Conservation (phyloP, 2,329 filamentous ascomycete species). For the Cercospora zeae-maydis region DNA sequence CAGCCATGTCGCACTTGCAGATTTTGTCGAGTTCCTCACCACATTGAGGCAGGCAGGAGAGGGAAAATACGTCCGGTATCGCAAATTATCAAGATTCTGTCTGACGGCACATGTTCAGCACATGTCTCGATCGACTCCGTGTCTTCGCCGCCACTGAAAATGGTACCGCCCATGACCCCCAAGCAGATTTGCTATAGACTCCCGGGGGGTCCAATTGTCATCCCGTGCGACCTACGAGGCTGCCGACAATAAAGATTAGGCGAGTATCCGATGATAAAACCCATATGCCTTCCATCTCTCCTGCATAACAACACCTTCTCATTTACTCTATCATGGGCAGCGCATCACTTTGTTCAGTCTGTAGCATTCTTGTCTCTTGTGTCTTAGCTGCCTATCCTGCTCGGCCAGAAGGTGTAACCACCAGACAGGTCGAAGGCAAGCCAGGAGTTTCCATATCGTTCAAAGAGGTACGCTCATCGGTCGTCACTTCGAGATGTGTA, state of each 20-base stretch:
- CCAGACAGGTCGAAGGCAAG: slow-evolving; percentile 10
- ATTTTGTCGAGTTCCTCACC: neutral
- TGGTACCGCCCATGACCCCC: neutral
- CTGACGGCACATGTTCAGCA: neutral
- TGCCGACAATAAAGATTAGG: neutral
- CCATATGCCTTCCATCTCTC: neutral
- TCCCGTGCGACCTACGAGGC: neutral
- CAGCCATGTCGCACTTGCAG: neutral
- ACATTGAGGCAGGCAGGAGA: neutral
- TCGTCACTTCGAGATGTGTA: neutral
- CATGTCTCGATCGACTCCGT: neutral
- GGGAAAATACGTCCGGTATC: neutral
- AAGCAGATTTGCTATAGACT: neutral
- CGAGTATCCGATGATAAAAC: neutral
- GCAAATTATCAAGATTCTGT: neutral
- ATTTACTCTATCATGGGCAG: neutral
- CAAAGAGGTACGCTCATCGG: slow-evolving; percentile 17
- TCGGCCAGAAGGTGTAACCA: slow-evolving; percentile 13
- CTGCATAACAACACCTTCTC: neutral
- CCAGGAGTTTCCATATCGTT: slow-evolving; percentile 28
- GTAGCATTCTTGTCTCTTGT: slow-evolving; percentile 6
- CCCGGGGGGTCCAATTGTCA: neutral
- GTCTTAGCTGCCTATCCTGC: slow-evolving; percentile 20
- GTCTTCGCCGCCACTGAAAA: neutral
- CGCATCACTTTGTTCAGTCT: neutral